phyloP scores from a whole-genome alignment of 2,329 filamentous ascomycete species.

The Fusarium sp. region DNA sequence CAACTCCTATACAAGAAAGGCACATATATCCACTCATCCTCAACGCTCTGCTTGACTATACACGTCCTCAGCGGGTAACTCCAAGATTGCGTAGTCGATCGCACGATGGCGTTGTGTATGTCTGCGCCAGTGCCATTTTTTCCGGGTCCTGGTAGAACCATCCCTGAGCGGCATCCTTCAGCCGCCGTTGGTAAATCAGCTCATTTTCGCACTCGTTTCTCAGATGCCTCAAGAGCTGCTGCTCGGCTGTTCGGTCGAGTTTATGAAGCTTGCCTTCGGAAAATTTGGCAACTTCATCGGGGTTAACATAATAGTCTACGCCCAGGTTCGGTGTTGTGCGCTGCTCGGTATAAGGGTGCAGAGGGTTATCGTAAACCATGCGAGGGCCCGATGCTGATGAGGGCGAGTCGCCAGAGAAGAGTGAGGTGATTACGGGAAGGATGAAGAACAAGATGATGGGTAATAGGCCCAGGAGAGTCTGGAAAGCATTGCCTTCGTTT shows the following conservation, averaged over 20 bases:
- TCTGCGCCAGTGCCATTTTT: slow-evolving; percentile 76
- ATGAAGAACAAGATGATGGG: slow-evolving; percentile 91
- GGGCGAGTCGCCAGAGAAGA: slow-evolving; percentile 68
- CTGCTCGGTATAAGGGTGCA: slow-evolving; percentile 76
- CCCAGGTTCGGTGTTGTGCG: slow-evolving; percentile 76
- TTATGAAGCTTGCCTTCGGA: slow-evolving; percentile 73
- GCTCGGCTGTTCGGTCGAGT: slow-evolving; percentile 81
- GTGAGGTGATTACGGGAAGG: slow-evolving; percentile 80
- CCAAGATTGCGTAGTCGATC: slow-evolving; percentile 58
- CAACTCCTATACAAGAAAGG: slow-evolving; percentile 44
- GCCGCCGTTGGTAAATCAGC: slow-evolving; percentile 67
- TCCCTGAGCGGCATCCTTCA: slow-evolving; percentile 81
- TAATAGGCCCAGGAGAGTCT: slow-evolving; percentile 77
- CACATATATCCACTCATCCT: slow-evolving; percentile 17
- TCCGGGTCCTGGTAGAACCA: slow-evolving; percentile 86
- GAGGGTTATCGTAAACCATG: slow-evolving; percentile 78
- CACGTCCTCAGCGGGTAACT: slow-evolving; percentile 38
- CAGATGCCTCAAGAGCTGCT: slow-evolving; percentile 73
- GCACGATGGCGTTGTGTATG: slow-evolving; percentile 62
- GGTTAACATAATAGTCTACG: slow-evolving; percentile 87
- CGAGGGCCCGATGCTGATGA: slow-evolving; percentile 62
- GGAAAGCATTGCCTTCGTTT: slow-evolving; percentile 61
- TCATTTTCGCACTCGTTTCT: slow-evolving; percentile 79
- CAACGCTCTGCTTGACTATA: background rate
- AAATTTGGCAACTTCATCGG: slow-evolving; percentile 76